These are phyloP conservation scores for Yamadazyma conglobata DNA, from an alignment of 1,139 yeast genomes.

Conservation along the genomic window DNA sequence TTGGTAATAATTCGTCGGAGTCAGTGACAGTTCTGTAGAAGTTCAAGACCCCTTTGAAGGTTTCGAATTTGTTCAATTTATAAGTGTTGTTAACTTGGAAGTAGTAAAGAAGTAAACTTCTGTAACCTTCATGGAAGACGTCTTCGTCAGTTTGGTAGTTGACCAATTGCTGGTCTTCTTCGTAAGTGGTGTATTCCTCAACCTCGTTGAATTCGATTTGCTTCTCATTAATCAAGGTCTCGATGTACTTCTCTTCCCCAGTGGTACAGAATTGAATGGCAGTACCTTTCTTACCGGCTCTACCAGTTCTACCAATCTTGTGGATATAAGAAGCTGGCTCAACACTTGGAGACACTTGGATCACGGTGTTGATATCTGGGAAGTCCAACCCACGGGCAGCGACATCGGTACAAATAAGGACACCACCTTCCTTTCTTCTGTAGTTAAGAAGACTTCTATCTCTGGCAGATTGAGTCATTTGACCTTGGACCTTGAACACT, in stretches of 20 bases:
- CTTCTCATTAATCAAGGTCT: constrained; percentile 39
- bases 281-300: constrained; percentile 81
- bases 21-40: constrained; percentile 6
- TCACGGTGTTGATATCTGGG: constrained; percentile 77
- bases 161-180: constrained; percentile 13
- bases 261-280: constrained; percentile 51
- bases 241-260: constrained; percentile 46
- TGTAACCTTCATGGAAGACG: constrained; percentile 16
- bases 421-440: constrained; percentile 47
- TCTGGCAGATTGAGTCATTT: constrained; percentile 63
- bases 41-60: constrained; percentile 10
- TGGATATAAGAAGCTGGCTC: constrained; percentile 81
- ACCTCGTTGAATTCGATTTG: constrained; percentile 49
- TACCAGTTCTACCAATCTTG: constrained; percentile 94
- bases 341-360: constrained; percentile 73
- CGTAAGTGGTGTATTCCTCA: constrained; percentile 11
- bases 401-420: constrained; percentile 84
- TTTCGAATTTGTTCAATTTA: constrained; percentile 17
- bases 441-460: constrained; percentile 55
- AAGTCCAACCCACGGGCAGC: constrained; percentile 97
- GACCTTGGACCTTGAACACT: constrained; percentile 55
- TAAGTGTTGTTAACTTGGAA: constrained; percentile 25
- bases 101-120: constrained; percentile 32
- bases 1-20: constrained; percentile 1
- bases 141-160: constrained; percentile 8